Percentiles rank a stretch among this genome's conserved stretches.
Evolutionary conservation across 2,329 filamentous ascomycete genomes (phyloP).

Genomic region (Bretziella fagacearum): DNA sequence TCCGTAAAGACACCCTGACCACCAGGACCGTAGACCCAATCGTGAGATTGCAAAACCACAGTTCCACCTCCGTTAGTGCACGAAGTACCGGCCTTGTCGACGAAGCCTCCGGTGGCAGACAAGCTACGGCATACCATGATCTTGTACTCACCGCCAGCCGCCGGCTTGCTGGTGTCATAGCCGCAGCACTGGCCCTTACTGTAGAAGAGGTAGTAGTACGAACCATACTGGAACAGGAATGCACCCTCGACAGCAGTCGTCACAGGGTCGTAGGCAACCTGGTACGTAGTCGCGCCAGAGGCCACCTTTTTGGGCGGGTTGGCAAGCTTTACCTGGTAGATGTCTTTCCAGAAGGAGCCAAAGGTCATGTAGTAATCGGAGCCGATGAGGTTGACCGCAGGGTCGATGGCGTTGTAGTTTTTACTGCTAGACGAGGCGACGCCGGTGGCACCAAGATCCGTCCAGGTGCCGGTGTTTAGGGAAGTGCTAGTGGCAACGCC

Average conservation of each 20-base stretch:
- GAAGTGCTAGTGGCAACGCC: slow-evolving; percentile 32
- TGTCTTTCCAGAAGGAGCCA: slow-evolving; percentile 50
- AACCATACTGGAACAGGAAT: slow-evolving; percentile 36
- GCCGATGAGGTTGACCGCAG: slow-evolving; percentile 30
- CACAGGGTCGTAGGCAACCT: slow-evolving; percentile 37
- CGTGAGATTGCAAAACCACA: slow-evolving; percentile 42
- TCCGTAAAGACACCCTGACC: slow-evolving; percentile 33
- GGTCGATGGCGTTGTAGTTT: slow-evolving; percentile 44
- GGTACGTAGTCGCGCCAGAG: slow-evolving; percentile 18
- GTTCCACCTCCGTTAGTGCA: slow-evolving; percentile 46
- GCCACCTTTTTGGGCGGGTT: slow-evolving; percentile 20
- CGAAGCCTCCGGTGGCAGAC: slow-evolving; percentile 35
- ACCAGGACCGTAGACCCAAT: slow-evolving; percentile 45
- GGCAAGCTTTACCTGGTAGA: slow-evolving; percentile 41
- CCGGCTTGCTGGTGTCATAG: slow-evolving; percentile 34
- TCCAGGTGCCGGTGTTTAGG: slow-evolving; percentile 40
- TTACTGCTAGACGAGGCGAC: slow-evolving; percentile 28
- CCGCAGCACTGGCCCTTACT: slow-evolving; percentile 44
- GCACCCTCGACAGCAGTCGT: slow-evolving; percentile 38
- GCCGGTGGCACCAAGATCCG: slow-evolving; percentile 38
- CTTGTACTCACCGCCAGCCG: slow-evolving; percentile 44
- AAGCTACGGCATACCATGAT: slow-evolving; percentile 46
- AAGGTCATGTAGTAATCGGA: slow-evolving; percentile 37
- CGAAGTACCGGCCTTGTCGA: slow-evolving; percentile 34
- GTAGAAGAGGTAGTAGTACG: slow-evolving; percentile 49